phyloP scores from a whole-genome alignment of 2,329 filamentous ascomycete genomes.

The Hymenoscyphus infarciens region DNA sequence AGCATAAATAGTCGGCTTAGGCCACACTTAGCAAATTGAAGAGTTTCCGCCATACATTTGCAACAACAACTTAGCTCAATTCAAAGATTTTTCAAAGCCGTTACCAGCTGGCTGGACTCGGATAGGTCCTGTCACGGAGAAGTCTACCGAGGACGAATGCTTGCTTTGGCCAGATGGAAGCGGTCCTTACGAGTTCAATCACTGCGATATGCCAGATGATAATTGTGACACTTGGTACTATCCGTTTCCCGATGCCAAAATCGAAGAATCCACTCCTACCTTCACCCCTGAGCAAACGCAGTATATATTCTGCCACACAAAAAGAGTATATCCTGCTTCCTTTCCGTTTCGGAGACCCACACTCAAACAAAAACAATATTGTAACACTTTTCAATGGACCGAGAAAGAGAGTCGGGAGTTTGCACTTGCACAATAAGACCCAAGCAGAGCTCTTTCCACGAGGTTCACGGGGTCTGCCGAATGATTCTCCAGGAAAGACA shows the following conservation, averaged over 20 bases:
- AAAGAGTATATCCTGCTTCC: background rate
- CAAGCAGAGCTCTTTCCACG: background rate
- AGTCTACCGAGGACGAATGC: background rate
- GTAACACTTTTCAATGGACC: background rate
- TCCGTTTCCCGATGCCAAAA: background rate
- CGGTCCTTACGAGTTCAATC: background rate
- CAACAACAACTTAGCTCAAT: background rate
- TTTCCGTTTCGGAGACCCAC: background rate
- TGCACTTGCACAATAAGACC: background rate
- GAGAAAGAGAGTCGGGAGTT: background rate
- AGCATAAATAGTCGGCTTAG: too few species aligned
- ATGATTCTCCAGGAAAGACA: background rate
- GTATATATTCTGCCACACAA: constrained; percentile 2
- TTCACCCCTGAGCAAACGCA: background rate
- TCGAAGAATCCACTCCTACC: background rate
- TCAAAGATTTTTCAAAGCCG: background rate
- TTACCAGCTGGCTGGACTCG: background rate
- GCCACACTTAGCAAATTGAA: too few species aligned
- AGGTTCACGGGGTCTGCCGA: background rate
- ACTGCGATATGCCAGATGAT: background rate
- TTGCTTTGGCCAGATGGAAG: background rate
- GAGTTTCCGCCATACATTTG: too few species aligned
- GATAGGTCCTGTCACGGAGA: background rate
- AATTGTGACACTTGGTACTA: constrained; percentile 3
- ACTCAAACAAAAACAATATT: background rate